These are phyloP conservation scores for Rhododendron simsii DNA, from an alignment of 148 eudicot species.

Conservation along the genomic window DNA sequence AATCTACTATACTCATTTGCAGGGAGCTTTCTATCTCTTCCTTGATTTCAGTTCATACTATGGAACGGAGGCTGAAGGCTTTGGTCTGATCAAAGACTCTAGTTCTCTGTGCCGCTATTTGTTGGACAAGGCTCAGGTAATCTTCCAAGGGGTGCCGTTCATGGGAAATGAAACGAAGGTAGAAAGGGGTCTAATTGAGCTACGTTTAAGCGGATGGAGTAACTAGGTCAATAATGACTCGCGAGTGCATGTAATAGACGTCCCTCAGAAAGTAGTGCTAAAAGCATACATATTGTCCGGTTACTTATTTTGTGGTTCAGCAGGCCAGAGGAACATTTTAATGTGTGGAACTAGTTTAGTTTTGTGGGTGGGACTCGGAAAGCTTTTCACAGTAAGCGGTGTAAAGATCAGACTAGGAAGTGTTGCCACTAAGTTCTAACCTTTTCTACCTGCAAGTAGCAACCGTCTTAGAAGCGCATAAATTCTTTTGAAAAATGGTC, in stretches of 20 bases:
- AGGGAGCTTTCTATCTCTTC: constrained; percentile 97
- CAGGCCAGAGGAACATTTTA: no score
- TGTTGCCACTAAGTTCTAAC: background rate
- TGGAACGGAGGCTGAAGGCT: constrained; percentile 66
- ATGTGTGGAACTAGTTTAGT: background rate
- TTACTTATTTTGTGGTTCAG: background rate
- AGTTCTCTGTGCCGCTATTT: constrained; percentile 88
- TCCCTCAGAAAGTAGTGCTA: background rate
- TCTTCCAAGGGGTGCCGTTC: background rate
- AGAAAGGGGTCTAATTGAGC: background rate
- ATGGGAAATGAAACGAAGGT: background rate
- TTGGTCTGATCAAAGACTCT: constrained; percentile 69
- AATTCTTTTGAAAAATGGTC: background rate
- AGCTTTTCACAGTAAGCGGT: background rate
- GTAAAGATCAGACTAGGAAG: background rate
- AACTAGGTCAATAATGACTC: background rate
- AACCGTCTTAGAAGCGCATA: background rate
- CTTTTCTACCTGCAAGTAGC: background rate
- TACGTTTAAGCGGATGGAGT: background rate
- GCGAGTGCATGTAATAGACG: background rate
- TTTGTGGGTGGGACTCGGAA: background rate
- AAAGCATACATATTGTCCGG: background rate
- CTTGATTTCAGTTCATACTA: constrained; percentile 84
- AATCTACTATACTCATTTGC: constrained; percentile 21
- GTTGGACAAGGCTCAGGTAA: constrained; percentile 87